Conservation (phyloP, 371 early-diverging fungal genomes). For the Apophysomyces elegans region DNA sequence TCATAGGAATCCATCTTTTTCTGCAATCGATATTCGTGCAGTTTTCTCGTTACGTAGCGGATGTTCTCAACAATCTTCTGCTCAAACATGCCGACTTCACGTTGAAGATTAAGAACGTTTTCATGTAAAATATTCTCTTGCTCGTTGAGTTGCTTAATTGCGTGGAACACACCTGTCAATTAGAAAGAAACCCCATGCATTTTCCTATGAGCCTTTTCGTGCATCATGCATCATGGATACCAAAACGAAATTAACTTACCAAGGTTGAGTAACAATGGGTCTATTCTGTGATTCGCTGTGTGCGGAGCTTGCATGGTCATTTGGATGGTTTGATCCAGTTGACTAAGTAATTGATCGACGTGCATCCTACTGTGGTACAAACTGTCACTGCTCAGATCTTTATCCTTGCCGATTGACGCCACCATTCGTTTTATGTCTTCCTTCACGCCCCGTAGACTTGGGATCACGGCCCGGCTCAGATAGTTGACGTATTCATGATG, state of each 20-base stretch:
- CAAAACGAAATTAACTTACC: constrained; percentile 21
- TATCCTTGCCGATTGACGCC: constrained; percentile 35
- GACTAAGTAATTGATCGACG: constrained; percentile 29
- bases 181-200: too few species aligned
- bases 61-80: constrained; percentile 38
- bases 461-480: constrained; percentile 37
- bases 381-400: constrained; percentile 27
- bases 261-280: constrained; percentile 45
- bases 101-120: constrained; percentile 44
- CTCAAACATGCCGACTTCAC: constrained; percentile 47
- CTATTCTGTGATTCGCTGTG: constrained; percentile 27
- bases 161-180: constrained; percentile 30
- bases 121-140: constrained; percentile 51
- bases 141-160: constrained; percentile 33
- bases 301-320: constrained; percentile 28
- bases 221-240: not conserved
- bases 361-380: constrained; percentile 42
- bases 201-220: too few species aligned
- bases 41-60: constrained; percentile 30
- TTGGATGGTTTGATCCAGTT: constrained; percentile 36
- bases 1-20: constrained; percentile 36
- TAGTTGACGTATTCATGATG: constrained; percentile 46
- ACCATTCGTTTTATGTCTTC: constrained; percentile 40
- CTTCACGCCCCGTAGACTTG: constrained; percentile 42
- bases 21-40: constrained; percentile 37